These are phyloP conservation scores for Trichoderma oligosporum DNA, from an alignment of 2,329 filamentous ascomycete species.

Conservation along the genomic window DNA sequence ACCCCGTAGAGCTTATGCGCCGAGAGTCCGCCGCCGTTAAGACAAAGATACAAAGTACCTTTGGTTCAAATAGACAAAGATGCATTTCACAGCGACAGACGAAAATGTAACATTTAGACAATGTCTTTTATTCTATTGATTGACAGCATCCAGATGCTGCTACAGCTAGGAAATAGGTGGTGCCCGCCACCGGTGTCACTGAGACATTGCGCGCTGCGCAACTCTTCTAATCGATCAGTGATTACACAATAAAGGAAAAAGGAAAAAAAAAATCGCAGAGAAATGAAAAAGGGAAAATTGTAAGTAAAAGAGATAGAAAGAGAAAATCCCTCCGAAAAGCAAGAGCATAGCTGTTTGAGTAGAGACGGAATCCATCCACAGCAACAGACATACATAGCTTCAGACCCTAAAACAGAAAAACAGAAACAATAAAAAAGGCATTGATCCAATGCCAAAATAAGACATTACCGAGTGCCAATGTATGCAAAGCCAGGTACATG, in stretches of 20 bases:
- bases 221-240: conserved; percentile 12
- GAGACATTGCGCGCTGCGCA: conserved; percentile 20
- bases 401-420: background rate
- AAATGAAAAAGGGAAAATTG: background rate
- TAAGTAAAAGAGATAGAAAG: background rate
- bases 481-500: conserved; percentile 21
- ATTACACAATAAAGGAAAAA: conserved; percentile 1
- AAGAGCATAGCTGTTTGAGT: conserved; percentile 8
- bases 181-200: conserved; percentile 18
- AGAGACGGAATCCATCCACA: conserved; percentile 1
- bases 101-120: background rate
- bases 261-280: background rate
- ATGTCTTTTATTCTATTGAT: conserved; percentile 1
- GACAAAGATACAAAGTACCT: too few species aligned
- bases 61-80: background rate
- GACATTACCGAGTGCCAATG: conserved; percentile 19
- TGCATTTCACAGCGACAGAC: background rate
- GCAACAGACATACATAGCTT: background rate
- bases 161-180: conserved; percentile 9
- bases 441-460: conserved; percentile 15
- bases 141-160: conserved; percentile 10
- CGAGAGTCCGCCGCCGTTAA: too few species aligned
- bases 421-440: background rate
- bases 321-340: background rate
- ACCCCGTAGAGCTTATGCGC: too few species aligned